These are phyloP conservation scores for Lentinula novae-zelandiae DNA, from an alignment of 1,284 basidiomycete species.

Conservation along the genomic window DNA sequence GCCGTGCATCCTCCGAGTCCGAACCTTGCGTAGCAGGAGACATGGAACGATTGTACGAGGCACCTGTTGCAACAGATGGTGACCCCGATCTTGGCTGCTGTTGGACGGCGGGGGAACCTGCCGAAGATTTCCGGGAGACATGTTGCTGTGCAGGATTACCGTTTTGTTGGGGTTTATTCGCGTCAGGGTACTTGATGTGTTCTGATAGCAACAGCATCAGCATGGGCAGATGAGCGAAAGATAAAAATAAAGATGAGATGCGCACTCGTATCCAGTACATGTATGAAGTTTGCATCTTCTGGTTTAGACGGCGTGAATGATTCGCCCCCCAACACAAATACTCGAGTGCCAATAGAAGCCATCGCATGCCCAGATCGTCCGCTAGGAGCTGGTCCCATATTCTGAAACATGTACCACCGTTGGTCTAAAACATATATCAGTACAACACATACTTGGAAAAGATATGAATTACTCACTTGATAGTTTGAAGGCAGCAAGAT, in stretches of 20 bases:
- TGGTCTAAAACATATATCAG: constrained; percentile 41
- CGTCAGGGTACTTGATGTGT: constrained; percentile 92
- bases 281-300: constrained; percentile 82
- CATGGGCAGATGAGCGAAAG: constrained; percentile 11
- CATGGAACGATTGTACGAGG: constrained; percentile 43
- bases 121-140: constrained; percentile 33
- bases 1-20: constrained; percentile 54
- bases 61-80: constrained; percentile 1
- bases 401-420: constrained; percentile 99
- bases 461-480: constrained; percentile 61
- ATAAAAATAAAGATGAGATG: constrained; percentile 19
- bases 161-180: constrained; percentile 47
- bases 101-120: constrained; percentile 14
- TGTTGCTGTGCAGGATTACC: constrained; percentile 8
- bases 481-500: constrained; percentile 96
- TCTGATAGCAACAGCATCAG: constrained; percentile 37
- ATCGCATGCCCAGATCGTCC: constrained; percentile 94
- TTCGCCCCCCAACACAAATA: constrained; percentile 95
- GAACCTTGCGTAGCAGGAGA: constrained; percentile 47
- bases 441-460: constrained; percentile 5
- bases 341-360: constrained; percentile 84
- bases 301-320: constrained; percentile 71
- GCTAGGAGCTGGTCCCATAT: constrained; percentile 94
- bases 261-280: constrained; percentile 92
- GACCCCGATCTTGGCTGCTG: constrained; percentile 22